Evolutionary conservation across 495 filamentous ascomycete species (phyloP), one percentile per base, ranked within the genome.

Genomic region (Penicillium psychrofluorescens): DNA sequence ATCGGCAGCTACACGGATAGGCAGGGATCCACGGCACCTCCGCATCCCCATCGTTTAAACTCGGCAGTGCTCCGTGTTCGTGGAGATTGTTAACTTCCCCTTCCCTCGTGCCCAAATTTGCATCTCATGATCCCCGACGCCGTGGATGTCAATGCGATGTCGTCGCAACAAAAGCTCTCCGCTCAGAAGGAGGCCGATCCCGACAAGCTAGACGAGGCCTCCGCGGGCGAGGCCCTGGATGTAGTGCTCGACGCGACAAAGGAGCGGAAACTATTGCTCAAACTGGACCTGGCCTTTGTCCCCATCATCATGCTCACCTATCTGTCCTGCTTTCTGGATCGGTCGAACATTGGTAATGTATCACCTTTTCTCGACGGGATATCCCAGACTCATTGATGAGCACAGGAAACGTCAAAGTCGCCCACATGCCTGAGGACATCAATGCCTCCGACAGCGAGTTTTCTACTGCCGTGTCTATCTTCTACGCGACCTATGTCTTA

Each of bases 401-500:
- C 22, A 16, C 28, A 72, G 70, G 71, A 29, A 75, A 73, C 46
- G 68, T 71, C 47, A 67, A 72, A 38, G 63, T 72, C 1, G 67
- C 65, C 9, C 55, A 62, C 10, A 71, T 75, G 56, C 63, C 66
- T 7, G 62, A 65, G 39, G 72, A 68, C 41, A 70, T 76, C 36
- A 47, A 58, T 2, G 63, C 70, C 9, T 67, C 67, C 0, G 49
- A 50, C 11, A 60, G 48, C 40, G 58, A 77, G 52, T 75, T 69
- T 48, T 64, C 66, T 1, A 74, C 61, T 7, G 71, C 73, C 3
- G 62, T 75, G 0, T 72, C 73, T 6, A 70, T 76, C 40, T 74
- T 76, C 44, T 77, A 72, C 44, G 72, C 63, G 6, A 75, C 72
- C 11, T 77, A 77, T 41, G 70, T 76, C 6, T 40, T 63, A 9